phyloP scores from a whole-genome alignment of 352 stramenopile species.

The Phytophthora citricola region DNA sequence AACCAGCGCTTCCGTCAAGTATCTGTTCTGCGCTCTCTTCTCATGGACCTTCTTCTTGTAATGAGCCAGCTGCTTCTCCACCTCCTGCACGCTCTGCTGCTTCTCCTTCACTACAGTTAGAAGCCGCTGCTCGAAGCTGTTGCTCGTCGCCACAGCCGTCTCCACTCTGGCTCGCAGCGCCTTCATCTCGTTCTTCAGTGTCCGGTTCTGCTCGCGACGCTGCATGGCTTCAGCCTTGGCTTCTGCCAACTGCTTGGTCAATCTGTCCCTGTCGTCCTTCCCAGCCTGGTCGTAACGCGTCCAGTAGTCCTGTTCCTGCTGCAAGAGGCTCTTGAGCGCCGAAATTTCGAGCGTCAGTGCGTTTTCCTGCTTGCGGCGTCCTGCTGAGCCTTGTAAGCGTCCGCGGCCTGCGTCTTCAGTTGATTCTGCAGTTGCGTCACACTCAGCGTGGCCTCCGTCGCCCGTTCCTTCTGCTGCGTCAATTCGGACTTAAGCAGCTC shows the following conservation, averaged over 20 bases:
- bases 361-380: slow-evolving; percentile 31
- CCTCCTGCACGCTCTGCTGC: slow-evolving; percentile 38
- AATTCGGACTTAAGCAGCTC: slow-evolving; percentile 45
- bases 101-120: slow-evolving; percentile 53
- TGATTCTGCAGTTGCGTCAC: slow-evolving; percentile 32
- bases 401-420: slow-evolving; percentile 23
- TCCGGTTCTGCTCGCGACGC: slow-evolving; percentile 43
- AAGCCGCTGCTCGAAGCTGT: slow-evolving; percentile 63
- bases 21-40: slow-evolving; percentile 65
- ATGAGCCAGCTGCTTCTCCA: slow-evolving; percentile 43
- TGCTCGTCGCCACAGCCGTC: slow-evolving; percentile 48
- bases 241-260: slow-evolving; percentile 38
- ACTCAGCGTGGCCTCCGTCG: slow-evolving; percentile 10
- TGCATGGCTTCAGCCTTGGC: slow-evolving; percentile 39
- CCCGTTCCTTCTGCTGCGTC: slow-evolving; percentile 16
- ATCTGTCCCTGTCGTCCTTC: slow-evolving; percentile 39
- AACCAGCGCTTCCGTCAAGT: slow-evolving; percentile 61
- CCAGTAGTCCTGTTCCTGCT: slow-evolving; percentile 65
- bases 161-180: slow-evolving; percentile 60
- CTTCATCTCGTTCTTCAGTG: slow-evolving; percentile 48
- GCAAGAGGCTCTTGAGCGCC: slow-evolving; percentile 47
- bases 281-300: slow-evolving; percentile 29
- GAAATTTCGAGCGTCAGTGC: slow-evolving; percentile 40
- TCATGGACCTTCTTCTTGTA: slow-evolving; percentile 60
- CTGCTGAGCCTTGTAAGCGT: slow-evolving; percentile 14